Evolutionary conservation across 768 basidiomycete species (phyloP).

Genomic region (Rhizopogon sp.): DNA sequence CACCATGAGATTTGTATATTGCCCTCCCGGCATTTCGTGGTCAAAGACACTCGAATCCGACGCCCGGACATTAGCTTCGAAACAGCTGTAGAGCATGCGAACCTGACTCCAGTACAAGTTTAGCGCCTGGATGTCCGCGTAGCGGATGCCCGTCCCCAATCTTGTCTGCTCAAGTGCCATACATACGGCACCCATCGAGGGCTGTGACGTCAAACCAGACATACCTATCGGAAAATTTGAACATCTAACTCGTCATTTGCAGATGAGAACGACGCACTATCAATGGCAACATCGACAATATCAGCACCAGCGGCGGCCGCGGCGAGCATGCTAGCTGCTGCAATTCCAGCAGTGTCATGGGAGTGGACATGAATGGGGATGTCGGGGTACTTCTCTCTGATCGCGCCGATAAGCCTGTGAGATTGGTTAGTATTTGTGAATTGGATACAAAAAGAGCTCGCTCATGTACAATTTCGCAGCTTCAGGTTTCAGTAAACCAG

Average conservation of each 20-base stretch:
- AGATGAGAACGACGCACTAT: constrained; percentile 55
- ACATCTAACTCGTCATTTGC: not conserved
- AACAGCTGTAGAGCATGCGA: constrained; percentile 90
- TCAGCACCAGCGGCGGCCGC: constrained; percentile 96
- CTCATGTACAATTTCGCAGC: constrained; percentile 78
- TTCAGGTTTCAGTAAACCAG: constrained; percentile 91
- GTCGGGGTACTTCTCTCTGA: constrained; percentile 94
- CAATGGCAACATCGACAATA: constrained; percentile 96
- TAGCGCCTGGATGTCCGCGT: constrained; percentile 94
- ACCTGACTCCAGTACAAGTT: constrained; percentile 99
- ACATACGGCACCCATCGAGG: constrained; percentile 97
- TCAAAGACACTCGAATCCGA: constrained; percentile 98
- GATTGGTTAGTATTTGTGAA: constrained; percentile 4
- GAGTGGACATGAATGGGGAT: constrained; percentile 99
- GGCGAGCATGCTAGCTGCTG: constrained; percentile 96
- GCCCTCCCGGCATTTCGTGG: constrained; percentile 99
- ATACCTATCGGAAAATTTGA: constrained; percentile 54
- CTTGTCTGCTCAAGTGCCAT: constrained; percentile 92
- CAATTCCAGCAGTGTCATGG: constrained; percentile 98
- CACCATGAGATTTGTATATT: constrained; percentile 92
- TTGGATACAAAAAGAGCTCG: not conserved
- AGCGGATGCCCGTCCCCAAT: constrained; percentile 93
- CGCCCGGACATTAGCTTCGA: constrained; percentile 96
- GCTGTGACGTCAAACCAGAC: constrained; percentile 97
- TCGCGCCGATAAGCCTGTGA: constrained; percentile 82